These are phyloP conservation scores for Saposhnikovia divaricata DNA, from an alignment of 129 eudicot species.

Conservation along the genomic window DNA sequence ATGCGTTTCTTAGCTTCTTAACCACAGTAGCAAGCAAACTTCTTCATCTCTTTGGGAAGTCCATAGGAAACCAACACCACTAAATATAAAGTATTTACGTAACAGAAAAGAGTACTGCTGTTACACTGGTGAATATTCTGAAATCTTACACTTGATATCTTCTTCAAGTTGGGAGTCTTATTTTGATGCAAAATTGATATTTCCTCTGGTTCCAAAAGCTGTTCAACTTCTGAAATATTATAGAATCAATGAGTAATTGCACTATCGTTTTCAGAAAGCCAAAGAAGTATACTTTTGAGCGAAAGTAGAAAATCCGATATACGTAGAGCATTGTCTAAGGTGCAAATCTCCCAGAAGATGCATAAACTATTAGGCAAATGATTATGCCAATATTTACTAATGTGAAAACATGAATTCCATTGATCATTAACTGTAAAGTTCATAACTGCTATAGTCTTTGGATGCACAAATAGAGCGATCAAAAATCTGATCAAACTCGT, in stretches of 20 bases:
- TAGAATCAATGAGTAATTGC: background rate
- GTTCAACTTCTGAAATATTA: slow-evolving; percentile 60
- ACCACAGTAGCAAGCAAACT: background rate
- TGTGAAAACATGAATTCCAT: background rate
- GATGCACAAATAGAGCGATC: background rate
- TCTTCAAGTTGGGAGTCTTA: slow-evolving; percentile 52
- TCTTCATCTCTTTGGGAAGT: background rate
- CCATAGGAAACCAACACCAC: background rate
- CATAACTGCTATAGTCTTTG: background rate
- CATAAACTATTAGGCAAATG: background rate
- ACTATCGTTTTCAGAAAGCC: background rate
- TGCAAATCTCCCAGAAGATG: background rate
- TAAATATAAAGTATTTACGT: background rate
- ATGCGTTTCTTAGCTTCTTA: background rate
- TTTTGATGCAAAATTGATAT: slow-evolving; percentile 51
- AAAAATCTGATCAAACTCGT: background rate
- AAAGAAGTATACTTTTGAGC: background rate
- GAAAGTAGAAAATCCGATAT: background rate
- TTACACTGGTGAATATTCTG: background rate
- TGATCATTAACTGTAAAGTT: background rate
- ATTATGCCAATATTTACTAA: background rate
- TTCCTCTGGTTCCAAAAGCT: slow-evolving; percentile 63
- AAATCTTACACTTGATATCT: slow-evolving; percentile 68
- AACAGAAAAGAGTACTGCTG: background rate
- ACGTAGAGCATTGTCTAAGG: background rate